phyloP scores from a whole-genome alignment of 768 basidiomycete genomes.

The Rhodotorula babjevae region DNA sequence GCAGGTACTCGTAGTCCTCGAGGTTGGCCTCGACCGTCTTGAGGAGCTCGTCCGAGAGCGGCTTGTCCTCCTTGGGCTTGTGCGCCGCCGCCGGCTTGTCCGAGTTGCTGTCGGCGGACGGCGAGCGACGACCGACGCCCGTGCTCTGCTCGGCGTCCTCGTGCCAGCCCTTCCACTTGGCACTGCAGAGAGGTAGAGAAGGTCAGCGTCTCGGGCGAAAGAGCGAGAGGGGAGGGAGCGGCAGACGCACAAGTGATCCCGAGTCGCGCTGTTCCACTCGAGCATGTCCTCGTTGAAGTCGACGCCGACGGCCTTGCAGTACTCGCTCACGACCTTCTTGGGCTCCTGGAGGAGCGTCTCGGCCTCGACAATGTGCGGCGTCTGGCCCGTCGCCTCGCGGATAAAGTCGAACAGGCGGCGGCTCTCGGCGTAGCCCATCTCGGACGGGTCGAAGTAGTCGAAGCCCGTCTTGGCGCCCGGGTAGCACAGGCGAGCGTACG shows the following conservation, averaged over 20 bases:
- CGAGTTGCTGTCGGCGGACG: not conserved
- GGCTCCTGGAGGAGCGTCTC: constrained; percentile 39
- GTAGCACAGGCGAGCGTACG: constrained; percentile 41
- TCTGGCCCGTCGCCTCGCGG: constrained; percentile 17
- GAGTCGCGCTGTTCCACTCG: constrained; percentile 42
- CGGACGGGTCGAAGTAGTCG: constrained; percentile 41
- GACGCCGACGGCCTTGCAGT: constrained; percentile 40
- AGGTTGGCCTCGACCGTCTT: constrained; percentile 37
- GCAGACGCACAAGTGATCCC: constrained; percentile 41
- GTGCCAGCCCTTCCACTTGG: constrained; percentile 39
- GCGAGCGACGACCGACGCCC: constrained; percentile 11
- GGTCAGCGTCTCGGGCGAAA: not conserved
- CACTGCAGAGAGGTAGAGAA: not conserved
- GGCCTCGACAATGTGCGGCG: constrained; percentile 39
- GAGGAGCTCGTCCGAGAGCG: constrained; percentile 28
- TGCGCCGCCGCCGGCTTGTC: not conserved
- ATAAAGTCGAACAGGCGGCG: constrained; percentile 35
- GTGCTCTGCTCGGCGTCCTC: constrained; percentile 9
- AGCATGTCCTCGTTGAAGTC: constrained; percentile 40
- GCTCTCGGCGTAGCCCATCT: constrained; percentile 42
- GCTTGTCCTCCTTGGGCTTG: not conserved
- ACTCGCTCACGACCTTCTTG: constrained; percentile 29
- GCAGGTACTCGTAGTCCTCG: constrained; percentile 43
- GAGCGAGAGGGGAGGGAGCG: not conserved
- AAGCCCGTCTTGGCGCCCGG: constrained; percentile 42